A percentile compares a stretch with the other conserved stretches of the same genome.
These are phyloP conservation scores for Yamadazyma sp. DNA, from an alignment of 805 yeast genomes.

Conservation along the genomic window DNA sequence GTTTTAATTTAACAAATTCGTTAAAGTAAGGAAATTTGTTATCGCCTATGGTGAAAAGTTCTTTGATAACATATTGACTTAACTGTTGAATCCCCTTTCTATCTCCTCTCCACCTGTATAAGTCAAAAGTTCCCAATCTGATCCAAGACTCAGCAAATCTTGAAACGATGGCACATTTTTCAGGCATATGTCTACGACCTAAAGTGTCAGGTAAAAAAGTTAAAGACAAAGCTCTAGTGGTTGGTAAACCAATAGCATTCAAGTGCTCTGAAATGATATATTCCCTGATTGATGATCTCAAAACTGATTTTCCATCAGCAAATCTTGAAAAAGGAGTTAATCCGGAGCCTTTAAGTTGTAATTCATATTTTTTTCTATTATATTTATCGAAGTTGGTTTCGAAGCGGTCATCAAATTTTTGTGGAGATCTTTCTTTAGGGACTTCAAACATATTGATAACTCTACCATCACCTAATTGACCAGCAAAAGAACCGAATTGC, in stretches of 20 bases:
- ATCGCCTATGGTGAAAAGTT: constrained; percentile 47
- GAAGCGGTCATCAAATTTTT: neutral
- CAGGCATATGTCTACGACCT: constrained; percentile 71
- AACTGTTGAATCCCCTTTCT: constrained; percentile 57
- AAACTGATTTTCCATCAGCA: constrained; percentile 95
- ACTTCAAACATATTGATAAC: constrained; percentile 79
- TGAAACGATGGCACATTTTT: constrained; percentile 80
- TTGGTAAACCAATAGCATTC: constrained; percentile 77
- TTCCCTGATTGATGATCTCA: constrained; percentile 85
- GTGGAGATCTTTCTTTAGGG: constrained; percentile 27
- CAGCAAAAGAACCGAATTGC: constrained; percentile 96
- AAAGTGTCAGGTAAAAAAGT: constrained; percentile 68
- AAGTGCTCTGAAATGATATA: constrained; percentile 81
- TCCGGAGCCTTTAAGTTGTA: constrained; percentile 92
- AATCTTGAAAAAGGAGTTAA: constrained; percentile 88
- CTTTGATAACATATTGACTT: constrained; percentile 69
- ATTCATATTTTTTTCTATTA: constrained; percentile 45
- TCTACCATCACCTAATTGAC: constrained; percentile 95
- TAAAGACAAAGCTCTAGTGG: constrained; percentile 78
- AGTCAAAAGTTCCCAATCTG: constrained; percentile 83
- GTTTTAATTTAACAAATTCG: constrained; percentile 16
- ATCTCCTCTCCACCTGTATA: constrained; percentile 72
- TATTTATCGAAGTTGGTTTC: neutral
- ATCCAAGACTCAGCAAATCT: constrained; percentile 87
- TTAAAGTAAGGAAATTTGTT: constrained; percentile 27